Conservation (phyloP, 495 filamentous ascomycete genomes). For the Melanomma pulvis-pyrius region DNA sequence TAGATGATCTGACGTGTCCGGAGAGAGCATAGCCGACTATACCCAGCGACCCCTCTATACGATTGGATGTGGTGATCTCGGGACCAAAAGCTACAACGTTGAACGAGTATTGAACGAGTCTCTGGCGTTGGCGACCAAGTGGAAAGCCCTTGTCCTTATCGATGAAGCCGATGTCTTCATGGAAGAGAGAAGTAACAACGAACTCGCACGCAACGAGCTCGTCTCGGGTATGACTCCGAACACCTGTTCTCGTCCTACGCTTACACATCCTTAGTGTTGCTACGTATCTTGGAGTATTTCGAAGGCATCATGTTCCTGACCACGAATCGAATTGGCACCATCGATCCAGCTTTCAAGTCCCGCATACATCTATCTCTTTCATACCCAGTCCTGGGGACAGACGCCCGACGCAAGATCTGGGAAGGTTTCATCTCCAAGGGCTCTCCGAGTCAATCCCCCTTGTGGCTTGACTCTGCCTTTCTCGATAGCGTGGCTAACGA, state of each 20-base stretch:
- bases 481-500: too few relatives aligned
- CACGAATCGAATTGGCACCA: slow-evolving; percentile 56
- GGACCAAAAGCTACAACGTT: not conserved
- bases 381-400: not conserved
- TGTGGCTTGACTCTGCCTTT: too few relatives aligned
- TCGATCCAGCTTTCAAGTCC: slow-evolving; percentile 47
- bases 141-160: slow-evolving; percentile 42
- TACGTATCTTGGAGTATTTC: slow-evolving; percentile 45
- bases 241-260: not conserved
- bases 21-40: slow-evolving; percentile 26
- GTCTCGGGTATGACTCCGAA: slow-evolving; percentile 46
- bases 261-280: not conserved
- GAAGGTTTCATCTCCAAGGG: not conserved
- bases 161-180: slow-evolving; percentile 45
- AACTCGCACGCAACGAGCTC: slow-evolving; percentile 54
- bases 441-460: too few relatives aligned
- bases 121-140: slow-evolving; percentile 21
- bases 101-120: not conserved
- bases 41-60: slow-evolving; percentile 26
- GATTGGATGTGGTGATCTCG: slow-evolving; percentile 25
- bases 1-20: not conserved
- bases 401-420: not conserved
- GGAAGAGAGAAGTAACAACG: slow-evolving; percentile 42
- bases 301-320: slow-evolving; percentile 61
- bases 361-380: slow-evolving; percentile 47